Base-by-base conservation (phyloP, 345 rosid species). In the Jatropha curcas region DNA sequence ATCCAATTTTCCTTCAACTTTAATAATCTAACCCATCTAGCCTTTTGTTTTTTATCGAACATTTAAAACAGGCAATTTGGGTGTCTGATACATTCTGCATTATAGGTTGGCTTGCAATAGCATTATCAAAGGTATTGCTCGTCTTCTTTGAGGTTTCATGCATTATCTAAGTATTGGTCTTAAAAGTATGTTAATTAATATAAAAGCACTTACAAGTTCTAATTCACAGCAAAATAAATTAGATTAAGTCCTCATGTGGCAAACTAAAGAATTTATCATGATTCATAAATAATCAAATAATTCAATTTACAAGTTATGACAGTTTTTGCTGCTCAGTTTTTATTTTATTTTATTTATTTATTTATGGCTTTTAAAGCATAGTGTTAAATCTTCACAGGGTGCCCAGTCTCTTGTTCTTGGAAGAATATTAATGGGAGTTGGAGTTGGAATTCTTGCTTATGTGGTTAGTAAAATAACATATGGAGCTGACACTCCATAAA, bases 21-120 rank as follows among this genome's bases (percentile, higher is more conserved):
- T n/a, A 48, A 48, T 14, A 48, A 48, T 48, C 4, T 48, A 48
- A 13, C 17, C 52, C 17, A 48, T 0, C 51, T 2, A 46, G 20
- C 51, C n/a, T 0, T 14, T 16, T 13, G 5, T 48, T 6, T 48
- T 17, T 46, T 17, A 16, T 17, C 6, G 27, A 5, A 20, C 25
- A 52, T 52, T 52, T 52, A 22, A 52, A 52, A 22, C 57, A 52
- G 27, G 27, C 82, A 17, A 74, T 84, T 76, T 50, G 84, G 80
- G 58, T 87, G 43, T 80, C 83, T 7, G 68, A 84, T 46, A 39
- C 79, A 17, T 80, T 84, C 60, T 81, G 76, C 71, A 57, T 69
- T 64, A 43, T 66, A 10, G 93, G 93, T 10, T 87, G 93, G 90
- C 72, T 89, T 39, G 67, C 79, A 51, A 84, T 87, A 46, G 85